Conservation (phyloP, 73 alveolate species). For the Blepharisma japonicum region DNA sequence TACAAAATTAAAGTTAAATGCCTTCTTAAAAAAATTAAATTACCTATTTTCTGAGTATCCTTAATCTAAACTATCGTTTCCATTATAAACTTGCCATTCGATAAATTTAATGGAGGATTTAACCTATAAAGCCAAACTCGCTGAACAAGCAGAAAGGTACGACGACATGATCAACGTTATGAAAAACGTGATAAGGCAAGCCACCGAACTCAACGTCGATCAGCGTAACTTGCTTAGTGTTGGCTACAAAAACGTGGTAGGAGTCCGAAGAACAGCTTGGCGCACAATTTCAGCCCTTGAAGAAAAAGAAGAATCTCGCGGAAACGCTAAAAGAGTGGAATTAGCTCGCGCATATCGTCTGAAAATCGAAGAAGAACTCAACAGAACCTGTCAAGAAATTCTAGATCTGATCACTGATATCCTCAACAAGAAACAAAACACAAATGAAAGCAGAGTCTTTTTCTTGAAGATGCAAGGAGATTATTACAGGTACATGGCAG, state of each 20-base stretch:
- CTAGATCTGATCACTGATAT: neutral
- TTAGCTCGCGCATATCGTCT: neutral
- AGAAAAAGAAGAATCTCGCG: constrained; percentile 13
- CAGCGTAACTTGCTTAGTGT: constrained; percentile 51
- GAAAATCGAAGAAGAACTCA: constrained; percentile 26
- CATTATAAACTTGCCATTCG: neutral
- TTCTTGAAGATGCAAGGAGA: constrained; percentile 61
- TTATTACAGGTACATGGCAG: constrained; percentile 54
- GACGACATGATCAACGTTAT: constrained; percentile 57
- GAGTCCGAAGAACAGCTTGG: constrained; percentile 61
- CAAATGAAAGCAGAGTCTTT: constrained; percentile 39
- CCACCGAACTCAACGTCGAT: constrained; percentile 25
- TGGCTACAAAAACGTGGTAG: constrained; percentile 69
- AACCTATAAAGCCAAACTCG: constrained; percentile 51
- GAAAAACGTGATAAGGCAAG: constrained; percentile 31
- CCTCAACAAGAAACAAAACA: neutral
- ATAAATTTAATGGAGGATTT: neutral
- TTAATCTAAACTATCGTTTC: neutral
- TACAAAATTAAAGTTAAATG: neutral
- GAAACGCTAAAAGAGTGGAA: neutral
- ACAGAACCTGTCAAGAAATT: neutral
- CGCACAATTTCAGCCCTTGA: constrained; percentile 42
- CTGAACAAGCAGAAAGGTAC: constrained; percentile 66
- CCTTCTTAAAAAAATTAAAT: neutral
- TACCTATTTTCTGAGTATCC: neutral